Evolutionary conservation across 2,329 filamentous ascomycete genomes (phyloP), one percentile per base, ranked within the genome.

Genomic region (Fusarium penzigii): DNA sequence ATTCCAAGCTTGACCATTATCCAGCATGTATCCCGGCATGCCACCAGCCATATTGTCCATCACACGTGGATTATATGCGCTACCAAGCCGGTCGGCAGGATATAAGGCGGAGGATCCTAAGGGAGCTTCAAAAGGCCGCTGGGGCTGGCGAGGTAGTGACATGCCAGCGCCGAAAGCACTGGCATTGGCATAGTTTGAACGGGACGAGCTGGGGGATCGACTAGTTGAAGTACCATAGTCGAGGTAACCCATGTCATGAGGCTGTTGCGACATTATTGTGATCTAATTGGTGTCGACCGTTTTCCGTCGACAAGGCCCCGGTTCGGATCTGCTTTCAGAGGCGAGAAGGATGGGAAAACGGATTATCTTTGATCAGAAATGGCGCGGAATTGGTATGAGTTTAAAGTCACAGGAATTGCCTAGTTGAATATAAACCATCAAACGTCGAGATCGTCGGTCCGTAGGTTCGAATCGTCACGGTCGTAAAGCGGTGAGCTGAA

Each of bases 1-100:
- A 69, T 86, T 90, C 92, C 92, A 96, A 17, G 87, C 86, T 67
- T 91, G 88, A 68, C 85, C 84, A 66, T 92, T 90, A 62, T 92
- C 78, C 48, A 81, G 65, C 74, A 82, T 78, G 54, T 81, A 82
- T 32, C 70, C 71, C 29, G 76, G 77, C 66, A 80, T 68, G 52
- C 71, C 65, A 36, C 67, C 66, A 59, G 72, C 61, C 69, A 80
- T 72, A 64, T 70, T 70, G 51, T 78, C 82, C 64, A 83, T 79
- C 52, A 79, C 81, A 58, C 90, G 87, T 47, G 76, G 76, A 51
- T 79, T 83, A 64, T 74, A 75, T 79, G 78, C 66, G 77, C 82
- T 62, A 78, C 78, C 70, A 78, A 85, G 72, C 78, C 88, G 73
- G 73, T 94, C 90, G 46, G 82, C 79, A 14, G 80, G 78, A 72